Base-by-base conservation (phyloP, 495 filamentous ascomycete genomes). In the Penicillium taxi region DNA sequence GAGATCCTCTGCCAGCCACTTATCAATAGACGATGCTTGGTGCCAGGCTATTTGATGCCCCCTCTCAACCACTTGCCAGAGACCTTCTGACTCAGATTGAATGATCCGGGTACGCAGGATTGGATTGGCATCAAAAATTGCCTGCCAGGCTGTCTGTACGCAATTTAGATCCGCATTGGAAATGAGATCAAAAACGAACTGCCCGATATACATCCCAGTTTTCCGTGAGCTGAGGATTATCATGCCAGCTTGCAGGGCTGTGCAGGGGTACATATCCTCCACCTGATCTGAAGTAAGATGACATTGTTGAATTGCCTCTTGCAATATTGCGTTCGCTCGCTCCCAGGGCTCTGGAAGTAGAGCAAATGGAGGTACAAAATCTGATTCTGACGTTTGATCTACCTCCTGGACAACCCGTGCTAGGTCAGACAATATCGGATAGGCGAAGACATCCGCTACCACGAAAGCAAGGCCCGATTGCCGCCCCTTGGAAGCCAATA, bases 141-240 rank as follows among this genome's bases (percentile, higher is more conserved):
- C 22, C 6, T 58, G 45, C 64, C 68, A 73, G 1, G 67, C 59
- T 0, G 23, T 14, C 24, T 57, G 52, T 37, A 69, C 69, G 1
- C 44, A 38, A 18, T 44, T 43, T n/a, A 64, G 13, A 32, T 56
- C 48, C 5, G 69, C 42, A 9, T 42, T 32, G 3, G 32, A 32
- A 5, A 53, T 50, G n/a, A 73, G 32, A 13, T 74, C 71, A 5
- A 75, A 45, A 4, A 67, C 66, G 48, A 76, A 62, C 7, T 78
- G 55, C 1, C 70, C 72, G 18, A 15, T 53, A 38, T 77, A 76
- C 7, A 64, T 62, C 12, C 68, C 70, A 8, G 42, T 24, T 28
- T 36, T 6, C 19, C 23, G n/a, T 0, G 12, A 17, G 4, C 37
- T 14, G 3, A 42, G 17, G 9, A 32, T 29, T 9, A 50, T 21